Evolutionary conservation across 2,329 filamentous ascomycete species (phyloP).

Genomic region (Ophiostoma quercus): DNA sequence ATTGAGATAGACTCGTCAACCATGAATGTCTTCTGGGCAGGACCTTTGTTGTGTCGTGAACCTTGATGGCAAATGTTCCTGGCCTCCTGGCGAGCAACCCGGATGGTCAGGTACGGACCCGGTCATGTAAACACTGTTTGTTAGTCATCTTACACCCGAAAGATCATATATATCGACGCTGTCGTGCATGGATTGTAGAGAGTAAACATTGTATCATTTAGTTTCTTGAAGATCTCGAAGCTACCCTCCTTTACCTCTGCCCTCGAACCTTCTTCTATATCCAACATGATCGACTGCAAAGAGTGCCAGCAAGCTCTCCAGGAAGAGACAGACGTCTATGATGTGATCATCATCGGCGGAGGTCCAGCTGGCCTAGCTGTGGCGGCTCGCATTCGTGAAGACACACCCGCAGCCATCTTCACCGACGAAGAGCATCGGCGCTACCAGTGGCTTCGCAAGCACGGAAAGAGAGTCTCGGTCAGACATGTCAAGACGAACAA

Average conservation of each 20-base stretch:
- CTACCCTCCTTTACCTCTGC: not conserved
- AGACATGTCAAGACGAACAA: conserved; percentile 46
- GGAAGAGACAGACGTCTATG: not conserved
- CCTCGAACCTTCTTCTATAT: not conserved
- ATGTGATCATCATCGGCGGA: not conserved
- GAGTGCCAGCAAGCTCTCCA: not conserved
- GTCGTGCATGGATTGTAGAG: not conserved
- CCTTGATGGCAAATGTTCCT: conserved; percentile 10
- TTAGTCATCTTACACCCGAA: not conserved
- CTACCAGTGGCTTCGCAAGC: conserved; percentile 71
- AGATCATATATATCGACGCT: not conserved
- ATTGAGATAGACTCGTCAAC: not conserved
- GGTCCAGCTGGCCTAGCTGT: conserved; percentile 60
- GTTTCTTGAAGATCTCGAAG: not conserved
- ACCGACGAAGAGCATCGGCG: conserved; percentile 77
- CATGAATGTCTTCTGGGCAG: not conserved
- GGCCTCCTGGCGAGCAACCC: not conserved
- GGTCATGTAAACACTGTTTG: not conserved
- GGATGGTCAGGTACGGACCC: not conserved
- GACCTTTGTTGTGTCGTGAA: conserved; percentile 1
- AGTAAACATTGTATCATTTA: not conserved
- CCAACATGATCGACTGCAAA: conserved; percentile 1
- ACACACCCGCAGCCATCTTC: conserved; percentile 71
- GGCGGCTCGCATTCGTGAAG: conserved; percentile 65
- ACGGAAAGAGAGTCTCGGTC: conserved; percentile 55